Evolutionary conservation across 2,329 filamentous ascomycete genomes (phyloP).

Genomic region (Epichloe bromicola): DNA sequence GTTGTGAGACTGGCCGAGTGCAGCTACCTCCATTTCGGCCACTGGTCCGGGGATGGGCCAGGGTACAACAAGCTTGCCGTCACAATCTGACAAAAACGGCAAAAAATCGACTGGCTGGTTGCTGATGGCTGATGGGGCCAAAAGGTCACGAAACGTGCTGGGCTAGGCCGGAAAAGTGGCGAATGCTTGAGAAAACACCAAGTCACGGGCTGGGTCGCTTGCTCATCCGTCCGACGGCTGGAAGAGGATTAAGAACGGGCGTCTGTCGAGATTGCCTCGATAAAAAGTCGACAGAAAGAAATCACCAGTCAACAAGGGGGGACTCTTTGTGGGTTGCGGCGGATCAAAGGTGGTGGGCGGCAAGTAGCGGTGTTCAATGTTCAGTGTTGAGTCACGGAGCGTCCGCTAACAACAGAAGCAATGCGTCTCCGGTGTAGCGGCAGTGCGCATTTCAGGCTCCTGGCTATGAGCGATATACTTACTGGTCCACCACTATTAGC

Average conservation of each 20-base stretch:
- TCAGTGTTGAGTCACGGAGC: background rate
- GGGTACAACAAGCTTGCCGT: background rate
- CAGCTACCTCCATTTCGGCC: constrained; percentile 7
- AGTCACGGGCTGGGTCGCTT: background rate
- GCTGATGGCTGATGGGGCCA: background rate
- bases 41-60: background rate
- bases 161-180: background rate
- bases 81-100: background rate
- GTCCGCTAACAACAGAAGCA: constrained; percentile 4
- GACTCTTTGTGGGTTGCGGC: background rate
- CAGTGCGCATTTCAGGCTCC: background rate
- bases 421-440: constrained; percentile 5
- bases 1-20: background rate
- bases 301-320: background rate
- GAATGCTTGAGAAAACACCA: background rate
- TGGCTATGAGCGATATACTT: constrained; percentile 7
- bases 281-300: background rate
- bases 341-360: background rate
- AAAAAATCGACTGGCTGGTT: background rate
- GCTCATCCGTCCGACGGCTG: background rate
- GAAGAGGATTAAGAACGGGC: no score
- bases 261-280: constrained; percentile 2
- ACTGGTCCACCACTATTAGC: background rate
- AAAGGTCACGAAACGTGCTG: background rate
- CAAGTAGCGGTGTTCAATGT: background rate